phyloP scores from a whole-genome alignment of 1,284 basidiomycete genomes.

The Takashimella koratensis region DNA sequence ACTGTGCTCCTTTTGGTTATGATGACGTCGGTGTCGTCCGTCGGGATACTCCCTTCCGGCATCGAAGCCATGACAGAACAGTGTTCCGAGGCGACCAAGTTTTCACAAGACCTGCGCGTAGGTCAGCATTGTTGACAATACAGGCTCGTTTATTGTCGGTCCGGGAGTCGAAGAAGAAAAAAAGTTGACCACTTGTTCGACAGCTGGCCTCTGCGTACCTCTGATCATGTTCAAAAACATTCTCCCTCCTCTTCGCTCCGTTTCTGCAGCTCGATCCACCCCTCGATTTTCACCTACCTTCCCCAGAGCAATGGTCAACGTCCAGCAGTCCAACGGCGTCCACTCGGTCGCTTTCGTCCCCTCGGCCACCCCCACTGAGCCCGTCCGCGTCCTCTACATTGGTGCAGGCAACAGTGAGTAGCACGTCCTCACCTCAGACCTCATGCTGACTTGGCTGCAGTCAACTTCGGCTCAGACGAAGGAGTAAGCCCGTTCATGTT shows the following conservation, averaged over 20 bases:
- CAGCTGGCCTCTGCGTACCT: too few relatives aligned
- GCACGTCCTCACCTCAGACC: not conserved
- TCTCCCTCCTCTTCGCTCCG: not conserved
- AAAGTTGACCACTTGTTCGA: too few relatives aligned
- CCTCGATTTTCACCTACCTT: not conserved
- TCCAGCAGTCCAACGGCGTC: not conserved
- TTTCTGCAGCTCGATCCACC: not conserved
- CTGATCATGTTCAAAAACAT: not conserved
- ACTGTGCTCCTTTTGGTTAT: too few relatives aligned
- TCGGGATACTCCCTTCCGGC: too few relatives aligned
- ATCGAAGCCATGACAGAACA: too few relatives aligned
- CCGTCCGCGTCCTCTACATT: slow-evolving; percentile 38
- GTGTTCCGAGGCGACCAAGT: too few relatives aligned
- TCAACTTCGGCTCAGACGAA: slow-evolving; percentile 23
- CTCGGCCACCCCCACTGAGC: not conserved
- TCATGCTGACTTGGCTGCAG: too few relatives aligned
- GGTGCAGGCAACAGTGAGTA: slow-evolving; percentile 21
- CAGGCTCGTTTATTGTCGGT: too few relatives aligned
- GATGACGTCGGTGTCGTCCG: too few relatives aligned
- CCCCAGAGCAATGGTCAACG: not conserved
- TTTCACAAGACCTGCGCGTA: too few relatives aligned
- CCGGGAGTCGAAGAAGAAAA: too few relatives aligned
- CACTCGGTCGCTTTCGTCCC: not conserved
- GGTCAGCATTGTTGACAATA: too few relatives aligned
- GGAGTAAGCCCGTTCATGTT: slow-evolving; percentile 6